Base-by-base conservation (phyloP, 768 basidiomycete genomes). In the Trametes gibbosa region DNA sequence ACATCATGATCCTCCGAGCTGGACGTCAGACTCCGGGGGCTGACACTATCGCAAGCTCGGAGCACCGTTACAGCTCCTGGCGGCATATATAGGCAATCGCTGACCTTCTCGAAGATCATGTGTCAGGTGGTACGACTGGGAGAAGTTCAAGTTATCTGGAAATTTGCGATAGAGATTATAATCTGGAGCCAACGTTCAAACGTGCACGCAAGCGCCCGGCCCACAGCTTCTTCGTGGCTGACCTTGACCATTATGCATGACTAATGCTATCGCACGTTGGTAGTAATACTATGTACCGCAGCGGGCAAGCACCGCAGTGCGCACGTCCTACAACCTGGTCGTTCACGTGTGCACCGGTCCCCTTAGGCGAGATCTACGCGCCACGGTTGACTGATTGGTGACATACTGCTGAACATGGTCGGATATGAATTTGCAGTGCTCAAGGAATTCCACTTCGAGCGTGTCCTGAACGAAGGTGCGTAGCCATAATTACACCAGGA, bases 371-470 rank as follows among this genome's bases (percentile, higher is more conserved):
- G n/a, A n/a, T n/a, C n/a, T n/a, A n/a, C n/a, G n/a, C n/a, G n/a
- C n/a, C n/a, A n/a, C n/a, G n/a, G n/a, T n/a, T n/a, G n/a, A n/a
- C n/a, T n/a, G n/a, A n/a, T n/a, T n/a, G n/a, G n/a, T n/a, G n/a
- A n/a, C n/a, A n/a, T n/a, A 16, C 10, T 42, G n/a, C 17, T 27
- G 27, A 13, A n/a, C 16, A 60, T 52, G 62, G 37, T 57, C 4
- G 47, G 34, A 8, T 61, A 46, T 45, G 53, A 63, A n/a, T 29
- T 63, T 9, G 61, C 45, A 5, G 25, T 74, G 43, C 69, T 87
- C n/a, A 69, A 75, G 35, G 59, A 69, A 2, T 91, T 90, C 65
- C 59, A 64, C 16, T 83, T 84, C 43, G 82, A 86, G 39, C 78
- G 76, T 39, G 63, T 85, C 29, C 73, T 87, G 35, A 79, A 85